phyloP scores from a whole-genome alignment of 73 alveolate species.

The Diophrys appendiculata region DNA sequence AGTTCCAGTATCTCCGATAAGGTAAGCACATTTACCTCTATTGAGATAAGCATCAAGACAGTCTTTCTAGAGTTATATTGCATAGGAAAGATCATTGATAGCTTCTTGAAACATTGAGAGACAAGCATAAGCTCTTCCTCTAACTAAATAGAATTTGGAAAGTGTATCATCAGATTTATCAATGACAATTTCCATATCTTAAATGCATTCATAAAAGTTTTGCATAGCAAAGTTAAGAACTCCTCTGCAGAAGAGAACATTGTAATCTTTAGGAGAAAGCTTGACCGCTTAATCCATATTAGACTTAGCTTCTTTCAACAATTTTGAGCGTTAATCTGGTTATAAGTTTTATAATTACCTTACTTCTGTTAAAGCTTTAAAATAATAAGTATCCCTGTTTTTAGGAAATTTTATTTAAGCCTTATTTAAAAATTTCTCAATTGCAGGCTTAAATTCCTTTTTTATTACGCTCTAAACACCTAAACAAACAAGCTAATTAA shows the following conservation, averaged over 20 bases:
- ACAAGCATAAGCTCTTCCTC: slow-evolving; percentile 74
- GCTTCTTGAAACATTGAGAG: slow-evolving; percentile 67
- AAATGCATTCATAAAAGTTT: slow-evolving; percentile 57
- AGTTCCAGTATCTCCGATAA: slow-evolving; percentile 68
- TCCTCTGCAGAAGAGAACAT: slow-evolving; percentile 55
- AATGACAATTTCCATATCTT: slow-evolving; percentile 56
- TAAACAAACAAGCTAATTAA: slow-evolving; percentile 31
- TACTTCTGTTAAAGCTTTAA: slow-evolving; percentile 36
- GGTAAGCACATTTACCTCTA: slow-evolving; percentile 75
- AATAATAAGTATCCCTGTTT: slow-evolving; percentile 49
- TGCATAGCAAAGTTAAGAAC: slow-evolving; percentile 46
- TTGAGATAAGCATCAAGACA: slow-evolving; percentile 62
- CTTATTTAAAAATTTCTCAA: slow-evolving; percentile 44
- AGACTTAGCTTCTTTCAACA: not conserved
- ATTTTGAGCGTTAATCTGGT: not conserved
- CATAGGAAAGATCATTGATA: slow-evolving; percentile 58
- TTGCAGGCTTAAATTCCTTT: slow-evolving; percentile 48
- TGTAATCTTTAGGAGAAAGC: slow-evolving; percentile 42
- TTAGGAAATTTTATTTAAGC: slow-evolving; percentile 42
- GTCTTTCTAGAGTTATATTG: slow-evolving; percentile 58
- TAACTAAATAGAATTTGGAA: slow-evolving; percentile 60
- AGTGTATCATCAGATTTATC: slow-evolving; percentile 67
- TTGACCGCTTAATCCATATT: slow-evolving; percentile 31
- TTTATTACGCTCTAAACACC: slow-evolving; percentile 33
- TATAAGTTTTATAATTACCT: not conserved